A percentile compares a stretch with the other conserved stretches of the same genome.
phyloP scores from a whole-genome alignment of 2,329 filamentous ascomycete species.

The Botrytis hyacinthi region DNA sequence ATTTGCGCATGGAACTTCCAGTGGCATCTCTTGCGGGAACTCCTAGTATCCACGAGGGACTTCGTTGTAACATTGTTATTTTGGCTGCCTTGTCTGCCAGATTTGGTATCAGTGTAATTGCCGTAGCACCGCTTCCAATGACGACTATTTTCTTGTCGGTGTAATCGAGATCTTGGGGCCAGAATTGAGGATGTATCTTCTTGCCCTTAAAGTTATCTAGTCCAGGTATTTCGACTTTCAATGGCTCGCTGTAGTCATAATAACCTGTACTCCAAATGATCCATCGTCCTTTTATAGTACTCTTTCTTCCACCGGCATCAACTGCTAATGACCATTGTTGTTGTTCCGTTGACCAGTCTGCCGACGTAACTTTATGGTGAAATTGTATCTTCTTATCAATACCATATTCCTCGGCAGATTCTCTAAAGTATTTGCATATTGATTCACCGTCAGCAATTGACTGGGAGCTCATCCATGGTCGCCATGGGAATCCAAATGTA shows the following conservation, averaged over 20 bases:
- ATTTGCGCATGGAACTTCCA: conserved; percentile 16
- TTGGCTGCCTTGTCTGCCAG: conserved; percentile 61
- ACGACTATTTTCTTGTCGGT: conserved; percentile 47
- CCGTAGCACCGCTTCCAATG: conserved; percentile 63
- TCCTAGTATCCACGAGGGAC: conserved; percentile 65
- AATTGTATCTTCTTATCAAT: conserved; percentile 57
- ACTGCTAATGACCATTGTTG: conserved; percentile 54
- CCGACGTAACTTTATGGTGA: conserved; percentile 47
- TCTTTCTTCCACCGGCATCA: conserved; percentile 38
- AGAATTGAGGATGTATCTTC: conserved; percentile 70
- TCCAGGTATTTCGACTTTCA: conserved; percentile 55
- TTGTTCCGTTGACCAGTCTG: conserved; percentile 54
- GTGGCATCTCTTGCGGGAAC: conserved; percentile 31
- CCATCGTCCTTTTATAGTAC: conserved; percentile 45
- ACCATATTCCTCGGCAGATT: conserved; percentile 49
- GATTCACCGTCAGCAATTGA: conserved; percentile 51
- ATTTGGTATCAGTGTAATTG: conserved; percentile 70
- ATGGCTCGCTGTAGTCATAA: conserved; percentile 59
- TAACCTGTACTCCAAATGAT: conserved; percentile 62
- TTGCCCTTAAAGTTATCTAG: conserved; percentile 58
- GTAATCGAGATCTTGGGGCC: conserved; percentile 66
- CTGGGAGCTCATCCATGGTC: conserved; percentile 59
- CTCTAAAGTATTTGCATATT: conserved; percentile 55
- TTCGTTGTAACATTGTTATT: conserved; percentile 79
- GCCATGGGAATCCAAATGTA: conserved; percentile 67